These are phyloP conservation scores for Clarireedia sp. DNA, from an alignment of 2,329 filamentous ascomycete species.

Conservation along the genomic window DNA sequence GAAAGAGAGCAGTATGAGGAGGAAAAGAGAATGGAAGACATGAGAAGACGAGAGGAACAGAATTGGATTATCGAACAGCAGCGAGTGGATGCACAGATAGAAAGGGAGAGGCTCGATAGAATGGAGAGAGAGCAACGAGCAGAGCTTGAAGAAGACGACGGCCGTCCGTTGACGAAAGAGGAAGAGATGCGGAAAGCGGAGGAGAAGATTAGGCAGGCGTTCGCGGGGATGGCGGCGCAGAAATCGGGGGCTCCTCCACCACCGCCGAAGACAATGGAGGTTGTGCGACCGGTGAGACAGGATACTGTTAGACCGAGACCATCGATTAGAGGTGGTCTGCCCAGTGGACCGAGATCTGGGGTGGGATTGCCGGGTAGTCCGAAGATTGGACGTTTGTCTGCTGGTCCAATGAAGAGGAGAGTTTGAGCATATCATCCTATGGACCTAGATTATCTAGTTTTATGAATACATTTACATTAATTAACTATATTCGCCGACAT, in stretches of 20 bases:
- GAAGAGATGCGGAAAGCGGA: conserved; percentile 15
- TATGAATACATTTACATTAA: no score
- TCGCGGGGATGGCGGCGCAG: conserved; percentile 13
- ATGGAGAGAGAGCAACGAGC: conserved; percentile 4
- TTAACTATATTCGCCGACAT: no score
- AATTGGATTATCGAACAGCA: neutral
- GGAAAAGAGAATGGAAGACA: neutral
- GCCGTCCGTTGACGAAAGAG: conserved; percentile 10
- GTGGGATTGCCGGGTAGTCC: conserved; percentile 1
- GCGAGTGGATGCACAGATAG: neutral
- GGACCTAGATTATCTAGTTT: neutral
- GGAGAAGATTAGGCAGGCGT: conserved; percentile 13
- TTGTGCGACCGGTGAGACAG: neutral
- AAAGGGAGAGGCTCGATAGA: conserved; percentile 5
- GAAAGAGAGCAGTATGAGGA: neutral
- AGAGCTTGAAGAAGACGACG: neutral
- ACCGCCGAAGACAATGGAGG: neutral
- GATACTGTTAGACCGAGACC: conserved; percentile 1
- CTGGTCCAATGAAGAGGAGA: conserved; percentile 3
- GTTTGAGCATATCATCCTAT: neutral
- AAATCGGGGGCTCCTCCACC: conserved; percentile 2
- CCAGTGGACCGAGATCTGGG: conserved; percentile 1
- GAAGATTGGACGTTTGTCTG: neutral
- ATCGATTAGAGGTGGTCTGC: conserved; percentile 5
- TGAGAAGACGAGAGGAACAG: neutral